These are phyloP conservation scores for Solanum corneliomulleri DNA, from an alignment of 257 asterid genomes.

Conservation along the genomic window DNA sequence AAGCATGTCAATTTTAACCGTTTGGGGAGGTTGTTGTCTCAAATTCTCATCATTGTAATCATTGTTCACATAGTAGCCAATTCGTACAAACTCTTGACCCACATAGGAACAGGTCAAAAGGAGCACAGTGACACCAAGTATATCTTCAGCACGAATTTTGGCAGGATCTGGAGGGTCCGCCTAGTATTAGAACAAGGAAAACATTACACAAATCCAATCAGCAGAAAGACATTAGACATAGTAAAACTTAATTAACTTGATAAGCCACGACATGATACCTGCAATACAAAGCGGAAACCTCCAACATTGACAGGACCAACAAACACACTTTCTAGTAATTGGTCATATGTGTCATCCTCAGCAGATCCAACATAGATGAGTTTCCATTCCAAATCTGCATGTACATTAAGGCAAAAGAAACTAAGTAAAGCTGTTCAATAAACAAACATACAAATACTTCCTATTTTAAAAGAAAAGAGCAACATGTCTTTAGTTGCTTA, in stretches of 20 bases:
- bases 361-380: conserved; percentile 97
- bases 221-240: background rate
- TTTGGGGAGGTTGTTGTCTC: conserved; percentile 81
- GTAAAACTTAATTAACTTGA: background rate
- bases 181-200: conserved; percentile 12
- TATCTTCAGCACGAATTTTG: conserved; percentile 81
- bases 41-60: conserved; percentile 83
- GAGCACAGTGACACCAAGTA: conserved; percentile 88
- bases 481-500: background rate
- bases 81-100: conserved; percentile 89
- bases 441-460: background rate
- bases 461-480: background rate
- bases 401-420: background rate
- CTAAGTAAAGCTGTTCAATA: background rate
- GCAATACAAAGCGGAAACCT: conserved; percentile 73
- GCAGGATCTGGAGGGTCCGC: conserved; percentile 96
- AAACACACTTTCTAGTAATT: conserved; percentile 84
- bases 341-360: conserved; percentile 93
- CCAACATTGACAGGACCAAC: conserved; percentile 98
- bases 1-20: conserved; percentile 60
- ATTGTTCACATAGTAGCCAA: conserved; percentile 89
- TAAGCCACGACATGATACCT: conserved; percentile 32
- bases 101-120: conserved; percentile 82
- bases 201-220: background rate
- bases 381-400: conserved; percentile 95